Base-by-base conservation (phyloP, 2,329 filamentous ascomycete genomes). In the Triangularia verruculosa region DNA sequence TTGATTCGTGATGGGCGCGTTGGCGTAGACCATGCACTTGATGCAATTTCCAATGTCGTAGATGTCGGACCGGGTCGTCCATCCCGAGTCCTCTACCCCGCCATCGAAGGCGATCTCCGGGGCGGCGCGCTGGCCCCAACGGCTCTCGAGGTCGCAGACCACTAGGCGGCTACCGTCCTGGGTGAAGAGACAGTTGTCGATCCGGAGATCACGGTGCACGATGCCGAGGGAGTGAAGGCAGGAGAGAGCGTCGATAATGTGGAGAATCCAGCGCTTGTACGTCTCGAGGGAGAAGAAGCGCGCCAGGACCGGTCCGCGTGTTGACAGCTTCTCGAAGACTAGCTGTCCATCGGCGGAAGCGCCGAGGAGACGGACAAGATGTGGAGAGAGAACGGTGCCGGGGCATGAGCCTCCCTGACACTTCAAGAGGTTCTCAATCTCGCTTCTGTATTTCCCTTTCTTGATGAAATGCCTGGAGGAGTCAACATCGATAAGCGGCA, bases 1-100 rank as follows among this genome's bases (percentile, higher is more conserved):
- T 2, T 63, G 59, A 8, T n/a, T 17, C 2, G 67, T 72, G 51
- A 72, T 66, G 17, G 71, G 71, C n/a, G 17, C 62, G 27, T 73
- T 74, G 3, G 66, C 71, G 52, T 72, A 72, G 9, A 74, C 61
- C 68, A 73, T 70, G 27, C 68, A 13, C 58, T 70, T 70, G 64
- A 74, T 70, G 39, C 61, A 66, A 11, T 65, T 55, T 27, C 72
- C 72, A 51, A 71, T 55, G 52, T 73, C 70, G 51, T 73, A 73
- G 2, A 73, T 68, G 39, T 73, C 72, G 2, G 72, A 72, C n/a
- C 27, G 13, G 3, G 25, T n/a, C 4, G 17, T 59, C 66, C 66
- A 68, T 11, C 64, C 66, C 24, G 64, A 58, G 34, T 66, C 62
- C 13, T 62, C 63, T 15, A 43, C 1, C 5, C 22, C 59, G 1